Evolutionary conservation across 257 asterid genomes (phyloP).

Genomic region (Ehretia macrophylla): DNA sequence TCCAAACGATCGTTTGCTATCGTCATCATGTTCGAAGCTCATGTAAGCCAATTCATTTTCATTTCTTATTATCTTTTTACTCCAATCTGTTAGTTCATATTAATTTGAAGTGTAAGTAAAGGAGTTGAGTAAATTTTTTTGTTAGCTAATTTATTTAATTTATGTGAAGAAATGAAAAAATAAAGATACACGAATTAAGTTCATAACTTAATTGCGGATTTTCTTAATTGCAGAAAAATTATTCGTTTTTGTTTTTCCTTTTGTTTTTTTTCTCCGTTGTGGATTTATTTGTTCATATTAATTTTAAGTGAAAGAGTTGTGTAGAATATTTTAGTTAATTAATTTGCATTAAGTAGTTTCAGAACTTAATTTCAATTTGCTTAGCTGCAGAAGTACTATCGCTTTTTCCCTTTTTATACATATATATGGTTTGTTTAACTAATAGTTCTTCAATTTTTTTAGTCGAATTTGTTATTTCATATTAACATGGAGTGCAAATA

Average conservation of each 20-base stretch:
- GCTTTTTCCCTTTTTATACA: too few relatives aligned
- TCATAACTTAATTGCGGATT: background rate
- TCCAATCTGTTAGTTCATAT: background rate
- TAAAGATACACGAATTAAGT: background rate
- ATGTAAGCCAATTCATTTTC: conserved; percentile 22
- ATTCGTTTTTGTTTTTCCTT: too few relatives aligned
- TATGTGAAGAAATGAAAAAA: background rate
- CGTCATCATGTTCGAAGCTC: conserved; percentile 52
- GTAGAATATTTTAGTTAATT: too few relatives aligned
- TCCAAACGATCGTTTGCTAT: conserved; percentile 10
- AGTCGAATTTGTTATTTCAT: background rate
- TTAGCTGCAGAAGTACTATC: too few relatives aligned
- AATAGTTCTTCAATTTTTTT: too few relatives aligned
- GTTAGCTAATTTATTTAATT: background rate
- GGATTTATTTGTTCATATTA: too few relatives aligned
- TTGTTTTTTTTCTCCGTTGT: too few relatives aligned
- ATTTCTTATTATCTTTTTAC: background rate
- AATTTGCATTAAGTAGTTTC: too few relatives aligned
- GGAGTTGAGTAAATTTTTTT: background rate
- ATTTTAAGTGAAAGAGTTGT: too few relatives aligned
- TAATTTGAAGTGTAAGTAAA: background rate
- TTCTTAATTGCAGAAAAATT: too few relatives aligned
- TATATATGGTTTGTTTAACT: too few relatives aligned
- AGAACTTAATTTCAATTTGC: too few relatives aligned
- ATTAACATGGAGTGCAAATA: background rate